Conservation (phyloP, 2,329 filamentous ascomycete genomes). For the Trichoderma polysporum region DNA sequence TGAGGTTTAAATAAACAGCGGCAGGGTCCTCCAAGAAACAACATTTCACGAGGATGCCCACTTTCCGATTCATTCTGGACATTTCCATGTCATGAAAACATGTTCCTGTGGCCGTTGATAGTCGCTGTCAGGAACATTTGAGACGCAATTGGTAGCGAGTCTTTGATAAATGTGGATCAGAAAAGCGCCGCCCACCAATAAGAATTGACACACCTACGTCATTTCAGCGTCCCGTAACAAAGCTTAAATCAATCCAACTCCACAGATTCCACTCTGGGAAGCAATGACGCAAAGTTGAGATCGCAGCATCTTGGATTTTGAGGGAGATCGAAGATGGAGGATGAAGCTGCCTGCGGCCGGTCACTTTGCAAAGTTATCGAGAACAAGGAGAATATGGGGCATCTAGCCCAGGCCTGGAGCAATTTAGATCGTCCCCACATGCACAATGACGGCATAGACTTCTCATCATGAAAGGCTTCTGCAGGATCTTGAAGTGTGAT, state of each 20-base stretch:
- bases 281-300: slow-evolving; percentile 4
- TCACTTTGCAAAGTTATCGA: background rate
- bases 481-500: background rate
- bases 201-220: background rate
- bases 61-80: background rate
- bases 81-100: background rate
- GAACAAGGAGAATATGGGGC: background rate
- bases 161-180: background rate
- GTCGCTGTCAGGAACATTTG: slow-evolving; percentile 5
- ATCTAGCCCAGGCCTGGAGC: background rate
- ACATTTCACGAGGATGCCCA: background rate
- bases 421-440: background rate
- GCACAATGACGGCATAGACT: slow-evolving; percentile 17
- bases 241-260: slow-evolving; percentile 13
- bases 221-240: background rate
- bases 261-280: background rate
- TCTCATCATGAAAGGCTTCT: background rate
- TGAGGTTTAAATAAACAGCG: slow-evolving; percentile 23
- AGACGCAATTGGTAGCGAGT: slow-evolving; percentile 13
- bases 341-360: background rate
- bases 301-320: background rate
- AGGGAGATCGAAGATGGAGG: background rate
- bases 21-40: background rate
- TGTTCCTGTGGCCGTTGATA: background rate
- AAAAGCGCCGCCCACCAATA: background rate